Evolutionary conservation across 78 protist genomes (phyloP), one percentile per base, ranked within the genome.

Genomic region (Guillardia theta): DNA sequence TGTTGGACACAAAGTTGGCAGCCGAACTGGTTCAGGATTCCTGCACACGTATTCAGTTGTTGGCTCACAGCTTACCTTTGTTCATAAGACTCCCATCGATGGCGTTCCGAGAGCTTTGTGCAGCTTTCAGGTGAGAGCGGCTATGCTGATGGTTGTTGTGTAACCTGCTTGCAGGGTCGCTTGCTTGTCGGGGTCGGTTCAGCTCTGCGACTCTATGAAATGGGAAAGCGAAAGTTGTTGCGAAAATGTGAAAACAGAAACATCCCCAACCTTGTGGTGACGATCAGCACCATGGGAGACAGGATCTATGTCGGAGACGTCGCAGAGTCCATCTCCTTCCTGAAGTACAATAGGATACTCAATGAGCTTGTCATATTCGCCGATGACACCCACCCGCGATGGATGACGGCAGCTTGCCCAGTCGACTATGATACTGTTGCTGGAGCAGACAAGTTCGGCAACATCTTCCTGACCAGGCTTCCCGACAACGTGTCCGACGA

Each of bases 401-500:
- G 83, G 83, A 4, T 97, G 15, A 97, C 99, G 0, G 44, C 97
- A 0, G 47, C 39, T 22, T 19, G 48, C 37, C 41, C 83, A 43
- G 87, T 99, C 41, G 99, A 99, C 95, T 96, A 95, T 90, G 95
- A 95, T 94, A 98, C 99, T 0, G 70, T 98, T 6, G 98, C 97
- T 10, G 98, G 94, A 8, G 95, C 96, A 54, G 99, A 98, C 95
- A 97, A 96, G 95, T 98, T 98, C 53, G 99, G 99, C 58, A 97
- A 96, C 88, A 78, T 98, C 36, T 94, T 77, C 70, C 54, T 98
- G n/a, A 15, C 48, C 10, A 96, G 99, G 41, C 90, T 98, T 37
- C 98, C 98, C 24, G 53, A 50, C 27, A 62, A 87, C 30, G 62
- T 44, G 41, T 77, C 95, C 48, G 98, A 97, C 10, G 97, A 95